phyloP scores from a whole-genome alignment of 2,329 filamentous ascomycete genomes.

The Fusarium camptoceras region DNA sequence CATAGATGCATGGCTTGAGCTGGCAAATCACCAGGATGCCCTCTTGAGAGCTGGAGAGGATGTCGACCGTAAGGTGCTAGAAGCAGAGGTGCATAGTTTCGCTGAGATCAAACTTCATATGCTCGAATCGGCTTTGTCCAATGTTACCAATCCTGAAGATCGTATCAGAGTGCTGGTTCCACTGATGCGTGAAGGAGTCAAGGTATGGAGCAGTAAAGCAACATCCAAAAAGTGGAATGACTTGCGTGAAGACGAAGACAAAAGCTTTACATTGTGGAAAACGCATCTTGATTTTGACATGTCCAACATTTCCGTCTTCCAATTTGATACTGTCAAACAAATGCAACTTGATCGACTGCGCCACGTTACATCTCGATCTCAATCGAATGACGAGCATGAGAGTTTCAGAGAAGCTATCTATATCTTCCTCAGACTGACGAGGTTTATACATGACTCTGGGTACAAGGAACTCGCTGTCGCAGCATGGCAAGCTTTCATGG shows the following conservation, averaged over 20 bases:
- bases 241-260: constrained; percentile 44
- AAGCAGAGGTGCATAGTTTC: constrained; percentile 74
- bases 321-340: constrained; percentile 72
- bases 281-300: constrained; percentile 79
- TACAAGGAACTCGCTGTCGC: constrained; percentile 81
- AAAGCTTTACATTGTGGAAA: constrained; percentile 74
- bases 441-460: constrained; percentile 80
- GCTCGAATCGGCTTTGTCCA: constrained; percentile 79
- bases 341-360: constrained; percentile 67
- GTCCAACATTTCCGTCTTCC: constrained; percentile 73
- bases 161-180: constrained; percentile 73
- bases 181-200: constrained; percentile 79
- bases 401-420: constrained; percentile 63
- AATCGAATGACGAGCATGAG: background rate
- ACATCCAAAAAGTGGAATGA: constrained; percentile 74
- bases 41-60: constrained; percentile 67
- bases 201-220: constrained; percentile 76
- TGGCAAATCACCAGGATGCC: constrained; percentile 82
- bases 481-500: constrained; percentile 85
- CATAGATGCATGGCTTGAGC: constrained; percentile 77
- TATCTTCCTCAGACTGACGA: constrained; percentile 78
- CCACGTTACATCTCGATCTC: constrained; percentile 20
- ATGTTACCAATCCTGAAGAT: constrained; percentile 59
- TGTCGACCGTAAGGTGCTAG: constrained; percentile 59
- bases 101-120: constrained; percentile 84